phyloP scores from a whole-genome alignment of 768 basidiomycete species.

The Lentinula sp. region DNA sequence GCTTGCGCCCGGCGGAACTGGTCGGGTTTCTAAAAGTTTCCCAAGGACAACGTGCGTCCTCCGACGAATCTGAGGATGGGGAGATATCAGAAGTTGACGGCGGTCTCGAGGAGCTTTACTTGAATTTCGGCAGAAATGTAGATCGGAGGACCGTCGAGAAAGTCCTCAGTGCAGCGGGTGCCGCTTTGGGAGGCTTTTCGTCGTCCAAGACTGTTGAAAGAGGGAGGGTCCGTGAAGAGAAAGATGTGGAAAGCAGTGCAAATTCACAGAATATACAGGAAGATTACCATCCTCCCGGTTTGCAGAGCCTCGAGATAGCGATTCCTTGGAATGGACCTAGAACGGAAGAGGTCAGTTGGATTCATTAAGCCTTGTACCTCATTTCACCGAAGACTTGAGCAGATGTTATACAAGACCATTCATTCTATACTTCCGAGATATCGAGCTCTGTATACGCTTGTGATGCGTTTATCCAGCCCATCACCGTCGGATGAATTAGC shows the following conservation, averaged over 20 bases:
- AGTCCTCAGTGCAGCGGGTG: conserved; percentile 35
- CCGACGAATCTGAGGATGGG: background rate
- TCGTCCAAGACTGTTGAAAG: conserved; percentile 4
- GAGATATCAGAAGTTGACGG: conserved; percentile 17
- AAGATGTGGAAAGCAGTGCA: background rate
- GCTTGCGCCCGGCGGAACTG: conserved; percentile 36
- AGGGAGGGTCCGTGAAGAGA: background rate
- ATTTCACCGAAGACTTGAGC: background rate
- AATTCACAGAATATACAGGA: background rate
- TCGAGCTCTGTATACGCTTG: conserved; percentile 25
- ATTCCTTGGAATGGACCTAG: conserved; percentile 3
- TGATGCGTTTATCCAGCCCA: conserved; percentile 14
- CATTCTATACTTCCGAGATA: conserved; percentile 34
- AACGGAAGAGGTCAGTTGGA: conserved; percentile 7
- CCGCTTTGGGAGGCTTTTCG: conserved; percentile 22
- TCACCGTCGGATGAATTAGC: background rate
- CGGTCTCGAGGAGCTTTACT: conserved; percentile 15
- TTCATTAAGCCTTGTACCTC: background rate
- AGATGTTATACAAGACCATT: conserved; percentile 35
- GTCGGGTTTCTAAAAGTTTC: conserved; percentile 15
- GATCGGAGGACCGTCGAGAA: conserved; percentile 42
- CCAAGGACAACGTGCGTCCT: background rate
- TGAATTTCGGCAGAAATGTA: conserved; percentile 32
- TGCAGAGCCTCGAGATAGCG: conserved; percentile 1
- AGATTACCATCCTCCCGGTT: background rate